These are phyloP conservation scores for Blastobotrys serpentis DNA, from an alignment of 1,139 yeast species.

Conservation along the genomic window DNA sequence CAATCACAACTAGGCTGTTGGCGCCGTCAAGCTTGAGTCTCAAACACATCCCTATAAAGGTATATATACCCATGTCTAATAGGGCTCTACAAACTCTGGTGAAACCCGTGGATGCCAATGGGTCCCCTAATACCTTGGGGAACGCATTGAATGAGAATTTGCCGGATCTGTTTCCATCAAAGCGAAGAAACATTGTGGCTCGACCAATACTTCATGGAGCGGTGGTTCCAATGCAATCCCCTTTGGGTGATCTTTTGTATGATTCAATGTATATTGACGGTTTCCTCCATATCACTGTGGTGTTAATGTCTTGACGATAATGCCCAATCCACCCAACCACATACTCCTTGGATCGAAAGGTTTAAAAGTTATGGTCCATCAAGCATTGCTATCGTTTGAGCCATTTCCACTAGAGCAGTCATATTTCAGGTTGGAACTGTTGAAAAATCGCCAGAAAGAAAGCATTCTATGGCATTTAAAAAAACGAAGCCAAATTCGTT, in stretches of 20 bases:
- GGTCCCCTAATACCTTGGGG: constrained; percentile 40
- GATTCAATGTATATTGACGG: constrained; percentile 68
- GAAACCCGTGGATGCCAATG: constrained; percentile 28
- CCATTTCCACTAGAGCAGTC: too few relatives aligned
- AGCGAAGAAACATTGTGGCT: constrained; percentile 39
- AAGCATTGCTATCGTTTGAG: too few relatives aligned
- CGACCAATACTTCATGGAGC: constrained; percentile 66
- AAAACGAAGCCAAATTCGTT: too few relatives aligned
- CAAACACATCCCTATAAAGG: constrained; percentile 56
- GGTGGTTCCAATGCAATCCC: constrained; percentile 46
- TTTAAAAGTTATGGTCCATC: too few relatives aligned
- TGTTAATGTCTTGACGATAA: constrained; percentile 34
- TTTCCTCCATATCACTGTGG: constrained; percentile 61
- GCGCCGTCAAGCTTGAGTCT: constrained; percentile 33
- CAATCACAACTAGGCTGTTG: constrained; percentile 42
- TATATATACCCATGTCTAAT: constrained; percentile 53
- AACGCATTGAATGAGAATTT: constrained; percentile 43
- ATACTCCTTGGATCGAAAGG: too few relatives aligned
- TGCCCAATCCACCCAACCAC: too few relatives aligned
- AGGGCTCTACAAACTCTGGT: constrained; percentile 52
- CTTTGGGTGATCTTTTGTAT: constrained; percentile 53
- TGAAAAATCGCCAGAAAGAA: too few relatives aligned
- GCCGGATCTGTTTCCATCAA: constrained; percentile 48
- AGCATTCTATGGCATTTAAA: too few relatives aligned
- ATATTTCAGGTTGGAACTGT: too few relatives aligned